Conservation (phyloP, 257 asterid genomes). For the Solanum habrochaites region DNA sequence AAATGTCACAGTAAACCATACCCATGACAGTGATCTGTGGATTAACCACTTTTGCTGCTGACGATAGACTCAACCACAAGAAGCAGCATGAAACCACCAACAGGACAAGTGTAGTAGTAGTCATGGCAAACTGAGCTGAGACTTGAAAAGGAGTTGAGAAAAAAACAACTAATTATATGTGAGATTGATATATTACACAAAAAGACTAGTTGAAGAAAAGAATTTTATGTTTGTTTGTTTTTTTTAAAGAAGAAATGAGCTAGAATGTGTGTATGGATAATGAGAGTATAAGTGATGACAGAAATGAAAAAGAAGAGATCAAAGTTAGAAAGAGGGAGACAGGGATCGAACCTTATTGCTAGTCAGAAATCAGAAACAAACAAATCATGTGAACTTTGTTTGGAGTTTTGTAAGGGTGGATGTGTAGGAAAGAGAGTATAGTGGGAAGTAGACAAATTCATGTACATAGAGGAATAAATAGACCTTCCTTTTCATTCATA, state of each 20-base stretch:
- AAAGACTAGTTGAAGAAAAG: neutral
- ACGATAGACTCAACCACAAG: slow-evolving; percentile 16
- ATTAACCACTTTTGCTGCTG: slow-evolving; percentile 24
- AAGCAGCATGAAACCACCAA: slow-evolving; percentile 19
- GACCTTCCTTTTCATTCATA: neutral
- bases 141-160: neutral
- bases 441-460: neutral
- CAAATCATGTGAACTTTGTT: slow-evolving; percentile 66
- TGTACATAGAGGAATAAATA: neutral
- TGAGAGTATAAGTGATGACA: neutral
- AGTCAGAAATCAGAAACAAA: slow-evolving; percentile 2
- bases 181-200: neutral
- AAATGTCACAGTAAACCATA: slow-evolving; percentile 88
- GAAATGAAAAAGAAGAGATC: neutral
- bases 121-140: neutral
- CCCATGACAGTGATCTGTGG: slow-evolving; percentile 91
- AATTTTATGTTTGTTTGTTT: neutral
- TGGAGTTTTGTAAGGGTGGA: slow-evolving; percentile 34
- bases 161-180: neutral
- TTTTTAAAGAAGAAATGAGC: neutral
- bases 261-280: neutral
- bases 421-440: slow-evolving; percentile 1
- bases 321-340: slow-evolving; percentile 7
- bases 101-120: slow-evolving; percentile 13
- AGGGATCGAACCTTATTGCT: slow-evolving; percentile 28